Percentiles rank a stretch among this genome's conserved stretches.
These are phyloP conservation scores for Penicillium waksmanii DNA, from an alignment of 495 filamentous ascomycete species.

Conservation along the genomic window DNA sequence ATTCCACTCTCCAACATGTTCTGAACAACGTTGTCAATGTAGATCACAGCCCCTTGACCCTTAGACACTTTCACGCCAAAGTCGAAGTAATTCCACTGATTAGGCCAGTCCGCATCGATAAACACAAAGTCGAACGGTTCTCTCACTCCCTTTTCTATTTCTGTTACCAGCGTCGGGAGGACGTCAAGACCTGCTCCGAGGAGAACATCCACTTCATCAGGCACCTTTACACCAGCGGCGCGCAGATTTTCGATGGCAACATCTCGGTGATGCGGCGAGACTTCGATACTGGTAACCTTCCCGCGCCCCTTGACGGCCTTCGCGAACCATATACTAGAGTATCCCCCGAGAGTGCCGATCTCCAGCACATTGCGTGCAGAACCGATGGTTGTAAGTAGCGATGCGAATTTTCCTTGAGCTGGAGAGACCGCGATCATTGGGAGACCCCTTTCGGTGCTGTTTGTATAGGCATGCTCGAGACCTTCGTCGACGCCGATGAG, in stretches of 20 bases:
- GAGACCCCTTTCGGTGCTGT: conserved; percentile 10
- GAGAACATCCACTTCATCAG: conserved; percentile 46
- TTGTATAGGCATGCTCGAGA: conserved; percentile 7
- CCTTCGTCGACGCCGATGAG: conserved; percentile 6
- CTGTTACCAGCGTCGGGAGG: conserved; percentile 40
- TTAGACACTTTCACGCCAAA: conserved; percentile 32
- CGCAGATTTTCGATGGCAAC: conserved; percentile 49
- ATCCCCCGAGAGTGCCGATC: conserved; percentile 56
- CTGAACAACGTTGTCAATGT: conserved; percentile 54
- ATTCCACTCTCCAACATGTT: conserved; percentile 24
- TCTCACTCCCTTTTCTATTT: conserved; percentile 29
- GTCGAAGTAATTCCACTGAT: conserved; percentile 53
- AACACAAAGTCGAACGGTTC: conserved; percentile 52
- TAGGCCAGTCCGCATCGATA: conserved; percentile 55
- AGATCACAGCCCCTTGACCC: conserved; percentile 43
- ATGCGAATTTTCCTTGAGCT: conserved; percentile 45
- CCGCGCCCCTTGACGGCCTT: conserved; percentile 31
- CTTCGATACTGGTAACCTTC: conserved; percentile 52
- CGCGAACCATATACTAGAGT: conserved; percentile 56
- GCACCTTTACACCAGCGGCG: conserved; percentile 23
- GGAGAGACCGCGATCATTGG: conserved; percentile 43
- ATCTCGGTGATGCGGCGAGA: conserved; percentile 37
- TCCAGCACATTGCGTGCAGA: conserved; percentile 50
- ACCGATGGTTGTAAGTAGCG: conserved; percentile 39
- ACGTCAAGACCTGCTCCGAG: conserved; percentile 50